phyloP scores from a whole-genome alignment of 805 yeast species.

The fission yeast (Schizosaccharomyces pombe) region DNA sequence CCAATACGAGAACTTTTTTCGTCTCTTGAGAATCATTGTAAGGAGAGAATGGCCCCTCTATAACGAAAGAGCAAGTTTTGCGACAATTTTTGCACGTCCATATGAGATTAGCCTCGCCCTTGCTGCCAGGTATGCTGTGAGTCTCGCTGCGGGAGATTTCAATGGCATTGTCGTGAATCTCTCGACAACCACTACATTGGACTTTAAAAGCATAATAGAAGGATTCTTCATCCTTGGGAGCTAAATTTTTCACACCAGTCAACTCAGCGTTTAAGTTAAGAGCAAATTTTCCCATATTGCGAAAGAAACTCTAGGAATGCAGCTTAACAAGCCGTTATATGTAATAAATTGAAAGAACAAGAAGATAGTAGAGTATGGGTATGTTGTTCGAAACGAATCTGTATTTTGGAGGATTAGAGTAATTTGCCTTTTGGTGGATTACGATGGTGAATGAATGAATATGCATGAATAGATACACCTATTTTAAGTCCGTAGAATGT shows the following conservation, averaged over 20 bases:
- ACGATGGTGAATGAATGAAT: too few relatives aligned
- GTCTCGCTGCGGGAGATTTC: constrained; percentile 9
- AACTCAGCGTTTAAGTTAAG: constrained; percentile 23
- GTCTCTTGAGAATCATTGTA: constrained; percentile 19
- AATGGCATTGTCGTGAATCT: constrained; percentile 34
- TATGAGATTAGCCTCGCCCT: constrained; percentile 67
- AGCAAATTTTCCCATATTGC: constrained; percentile 9
- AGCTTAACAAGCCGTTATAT: too few relatives aligned
- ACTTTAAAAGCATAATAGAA: constrained; percentile 13
- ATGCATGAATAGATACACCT: too few relatives aligned
- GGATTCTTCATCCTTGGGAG: constrained; percentile 34
- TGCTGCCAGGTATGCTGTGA: constrained; percentile 31
- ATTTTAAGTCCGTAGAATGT: too few relatives aligned
- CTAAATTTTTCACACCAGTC: constrained; percentile 30
- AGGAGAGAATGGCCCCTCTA: constrained; percentile 16
- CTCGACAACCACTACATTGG: constrained; percentile 55
- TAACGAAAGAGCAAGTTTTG: constrained; percentile 15
- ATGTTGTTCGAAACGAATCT: too few relatives aligned
- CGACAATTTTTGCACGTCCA: constrained; percentile 50
- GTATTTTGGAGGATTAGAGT: too few relatives aligned
- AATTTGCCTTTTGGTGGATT: too few relatives aligned
- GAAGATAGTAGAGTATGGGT: too few relatives aligned
- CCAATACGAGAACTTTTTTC: constrained; percentile 38
- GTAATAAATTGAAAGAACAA: too few relatives aligned
- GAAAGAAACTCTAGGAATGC: too few relatives aligned